These are phyloP conservation scores for Rhizophora apiculata DNA, from an alignment of 345 rosid genomes.

Conservation along the genomic window DNA sequence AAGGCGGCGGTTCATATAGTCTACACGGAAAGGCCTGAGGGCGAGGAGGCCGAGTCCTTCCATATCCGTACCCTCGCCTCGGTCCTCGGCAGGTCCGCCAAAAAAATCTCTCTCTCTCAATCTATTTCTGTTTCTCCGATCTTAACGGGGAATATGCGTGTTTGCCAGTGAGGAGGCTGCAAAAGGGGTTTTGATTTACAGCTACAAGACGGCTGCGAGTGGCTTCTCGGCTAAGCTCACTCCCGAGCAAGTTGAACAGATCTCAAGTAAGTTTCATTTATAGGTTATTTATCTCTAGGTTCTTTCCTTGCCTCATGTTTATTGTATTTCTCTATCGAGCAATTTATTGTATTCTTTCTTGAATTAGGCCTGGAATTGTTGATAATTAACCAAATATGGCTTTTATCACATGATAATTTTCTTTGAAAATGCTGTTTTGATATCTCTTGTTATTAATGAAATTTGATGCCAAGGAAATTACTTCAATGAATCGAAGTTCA, in stretches of 20 bases:
- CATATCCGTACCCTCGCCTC: conserved; percentile 74
- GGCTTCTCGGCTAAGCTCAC: conserved; percentile 94
- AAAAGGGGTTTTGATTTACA: conserved; percentile 65
- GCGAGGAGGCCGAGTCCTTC: conserved; percentile 53
- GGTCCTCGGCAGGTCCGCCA: conserved; percentile 64
- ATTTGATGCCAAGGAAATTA: too few relatives aligned
- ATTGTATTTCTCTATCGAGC: too few relatives aligned
- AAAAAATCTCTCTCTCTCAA: neutral
- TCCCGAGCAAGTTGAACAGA: conserved; percentile 61
- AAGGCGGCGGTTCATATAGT: conserved; percentile 64
- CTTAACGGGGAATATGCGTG: neutral
- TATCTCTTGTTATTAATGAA: too few relatives aligned
- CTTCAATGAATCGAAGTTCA: too few relatives aligned
- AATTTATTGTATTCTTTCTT: too few relatives aligned
- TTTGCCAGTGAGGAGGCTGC: conserved; percentile 69
- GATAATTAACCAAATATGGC: too few relatives aligned
- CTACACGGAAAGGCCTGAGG: conserved; percentile 66
- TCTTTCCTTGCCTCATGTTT: neutral
- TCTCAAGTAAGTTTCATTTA: conserved; percentile 46
- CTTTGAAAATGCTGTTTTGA: too few relatives aligned
- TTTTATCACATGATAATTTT: too few relatives aligned
- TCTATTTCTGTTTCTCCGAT: neutral
- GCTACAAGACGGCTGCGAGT: conserved; percentile 74
- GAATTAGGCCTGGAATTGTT: too few relatives aligned
- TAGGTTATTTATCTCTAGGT: neutral